phyloP scores from a whole-genome alignment of 352 stramenopile species.

The Blastocystis sp. region DNA sequence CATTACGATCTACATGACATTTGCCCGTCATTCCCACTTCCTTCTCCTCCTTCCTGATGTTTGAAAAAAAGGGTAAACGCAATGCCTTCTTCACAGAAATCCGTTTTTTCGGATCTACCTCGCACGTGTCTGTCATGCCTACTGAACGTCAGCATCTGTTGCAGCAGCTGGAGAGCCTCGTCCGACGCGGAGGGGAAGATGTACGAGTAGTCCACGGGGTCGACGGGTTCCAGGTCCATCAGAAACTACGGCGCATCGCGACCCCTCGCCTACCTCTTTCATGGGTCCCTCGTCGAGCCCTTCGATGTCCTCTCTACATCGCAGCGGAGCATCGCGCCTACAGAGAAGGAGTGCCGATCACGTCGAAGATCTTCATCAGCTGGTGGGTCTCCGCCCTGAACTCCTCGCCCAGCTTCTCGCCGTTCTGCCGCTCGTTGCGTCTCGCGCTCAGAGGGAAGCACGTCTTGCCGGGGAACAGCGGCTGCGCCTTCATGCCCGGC shows the following conservation, averaged over 20 bases:
- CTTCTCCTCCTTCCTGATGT: not conserved
- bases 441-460: slow-evolving; percentile 61
- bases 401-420: slow-evolving; percentile 59
- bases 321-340: not conserved
- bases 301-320: not conserved
- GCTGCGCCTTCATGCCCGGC: not conserved
- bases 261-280: slow-evolving; percentile 1
- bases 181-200: slow-evolving; percentile 71
- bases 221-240: not conserved
- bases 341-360: slow-evolving; percentile 62
- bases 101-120: slow-evolving; percentile 82
- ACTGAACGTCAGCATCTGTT: slow-evolving; percentile 77
- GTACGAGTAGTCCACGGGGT: slow-evolving; percentile 64
- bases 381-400: slow-evolving; percentile 61
- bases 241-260: not conserved
- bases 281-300: slow-evolving; percentile 43
- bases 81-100: slow-evolving; percentile 92
- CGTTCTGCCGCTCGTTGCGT: slow-evolving; percentile 16
- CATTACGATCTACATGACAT: not conserved
- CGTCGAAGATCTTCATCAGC: slow-evolving; percentile 66
- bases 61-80: not conserved
- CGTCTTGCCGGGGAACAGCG: slow-evolving; percentile 55
- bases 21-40: not conserved
- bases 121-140: not conserved
- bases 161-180: slow-evolving; percentile 76